Evolutionary conservation across 495 filamentous ascomycete genomes (phyloP), one percentile per base, ranked within the genome.

Genomic region (Lichina pygmaea): DNA sequence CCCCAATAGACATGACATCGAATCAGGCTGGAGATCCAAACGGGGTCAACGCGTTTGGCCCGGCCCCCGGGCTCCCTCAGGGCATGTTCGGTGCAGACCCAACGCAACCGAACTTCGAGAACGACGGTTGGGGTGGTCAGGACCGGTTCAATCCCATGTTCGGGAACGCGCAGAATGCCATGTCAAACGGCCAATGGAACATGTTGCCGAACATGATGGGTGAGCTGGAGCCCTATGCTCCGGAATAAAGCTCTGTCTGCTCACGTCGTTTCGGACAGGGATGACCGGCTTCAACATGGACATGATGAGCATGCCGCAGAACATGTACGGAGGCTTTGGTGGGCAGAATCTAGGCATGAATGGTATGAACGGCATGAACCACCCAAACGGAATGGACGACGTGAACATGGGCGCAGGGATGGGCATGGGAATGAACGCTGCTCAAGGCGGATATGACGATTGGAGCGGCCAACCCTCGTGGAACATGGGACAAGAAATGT

Each of bases 231-330:
- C 24, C 24, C 2, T 24, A 4, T 24, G 24, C 24, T 24, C 24
- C 24, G 4, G 24, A 24, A 4, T 24, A 24, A 24, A 24, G 24
- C 24, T 24, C 24, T 24, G 24, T 24, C 24, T 24, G 24, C 24
- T 24, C 24, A 24, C 24, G 4, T 24, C 24, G 6, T 34, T 43
- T 6, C 12, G 45, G n/a, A 11, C 47, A 80, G 79, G 70, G 53
- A 83, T 83, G 76, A 65, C 73, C 50, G 75, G 72, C 55, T 82
- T 86, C 75, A 65, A 64, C 56, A 84, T 93, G 78, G 81, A 84
- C 66, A 81, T 79, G 53, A 86, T 86, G 79, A 66, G 67, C 63
- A 81, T 83, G 72, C 65, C 63, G 60, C 80, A 89, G 61, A 76
- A 72, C 59, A 86, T 91, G 78, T 81, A 80, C 70, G 77, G 78